Conservation (phyloP, 225 moss, liverwort and hornwort genomes). For the Neckera pumila region DNA sequence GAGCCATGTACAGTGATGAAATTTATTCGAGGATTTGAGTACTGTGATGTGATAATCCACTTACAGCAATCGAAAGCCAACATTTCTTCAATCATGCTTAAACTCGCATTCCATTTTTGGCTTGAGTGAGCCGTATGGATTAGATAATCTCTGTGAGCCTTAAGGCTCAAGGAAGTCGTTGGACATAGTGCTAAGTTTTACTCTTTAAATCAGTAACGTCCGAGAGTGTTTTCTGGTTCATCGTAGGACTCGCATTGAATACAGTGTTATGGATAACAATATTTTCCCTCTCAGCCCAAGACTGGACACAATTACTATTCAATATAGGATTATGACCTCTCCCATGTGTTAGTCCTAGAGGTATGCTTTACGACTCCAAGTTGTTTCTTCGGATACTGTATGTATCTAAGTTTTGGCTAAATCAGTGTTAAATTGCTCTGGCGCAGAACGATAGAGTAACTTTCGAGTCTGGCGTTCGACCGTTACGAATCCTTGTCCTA, state of each 20-base stretch:
- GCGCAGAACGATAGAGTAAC: background rate
- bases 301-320: background rate
- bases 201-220: background rate
- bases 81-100: background rate
- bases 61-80: background rate
- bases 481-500: background rate
- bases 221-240: background rate
- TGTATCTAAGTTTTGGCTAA: background rate
- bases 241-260: background rate
- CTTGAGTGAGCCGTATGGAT: background rate
- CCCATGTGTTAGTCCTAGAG: background rate
- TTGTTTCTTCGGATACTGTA: background rate
- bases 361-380: background rate
- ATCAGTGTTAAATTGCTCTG: background rate
- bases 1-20: background rate
- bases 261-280: background rate
- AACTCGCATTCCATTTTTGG: background rate
- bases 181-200: background rate
- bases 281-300: background rate
- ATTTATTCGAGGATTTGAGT: background rate
- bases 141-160: background rate
- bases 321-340: background rate
- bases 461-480: background rate
- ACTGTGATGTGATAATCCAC: background rate
- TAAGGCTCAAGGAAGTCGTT: background rate